phyloP scores from a whole-genome alignment of 345 rosid species.

The Syzygium oleosum region DNA sequence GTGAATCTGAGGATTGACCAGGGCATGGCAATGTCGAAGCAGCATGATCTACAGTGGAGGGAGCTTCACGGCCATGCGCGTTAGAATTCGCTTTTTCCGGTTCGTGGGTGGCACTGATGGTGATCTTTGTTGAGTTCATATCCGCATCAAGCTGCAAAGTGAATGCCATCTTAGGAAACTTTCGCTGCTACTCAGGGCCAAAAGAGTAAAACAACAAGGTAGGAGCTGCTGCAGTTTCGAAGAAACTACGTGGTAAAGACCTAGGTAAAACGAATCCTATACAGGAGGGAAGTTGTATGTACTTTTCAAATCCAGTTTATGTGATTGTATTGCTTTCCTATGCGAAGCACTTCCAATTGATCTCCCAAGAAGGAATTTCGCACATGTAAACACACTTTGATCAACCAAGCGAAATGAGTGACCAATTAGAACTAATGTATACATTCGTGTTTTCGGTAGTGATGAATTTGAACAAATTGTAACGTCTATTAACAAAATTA shows the following conservation, averaged over 20 bases:
- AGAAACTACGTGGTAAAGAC: background rate
- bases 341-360: background rate
- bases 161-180: background rate
- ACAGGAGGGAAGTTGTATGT: background rate
- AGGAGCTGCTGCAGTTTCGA: background rate
- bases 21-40: background rate
- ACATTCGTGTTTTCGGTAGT: no score
- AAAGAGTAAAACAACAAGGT: background rate
- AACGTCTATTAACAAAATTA: no score
- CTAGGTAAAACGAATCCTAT: background rate
- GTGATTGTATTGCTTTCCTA: background rate
- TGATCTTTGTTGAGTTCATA: slow-evolving; percentile 9
- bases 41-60: background rate
- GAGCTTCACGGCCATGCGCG: background rate
- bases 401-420: background rate
- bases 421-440: background rate
- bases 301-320: background rate
- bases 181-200: background rate
- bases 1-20: slow-evolving; percentile 1
- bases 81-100: background rate
- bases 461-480: background rate
- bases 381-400: background rate
- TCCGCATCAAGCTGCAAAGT: slow-evolving; percentile 45
- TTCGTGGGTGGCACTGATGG: slow-evolving; percentile 1
- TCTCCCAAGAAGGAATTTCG: background rate